Percentiles rank a stretch among this genome's conserved stretches.
phyloP scores from a whole-genome alignment of 2,329 filamentous ascomycete genomes.

The Aspergillus intermedius region DNA sequence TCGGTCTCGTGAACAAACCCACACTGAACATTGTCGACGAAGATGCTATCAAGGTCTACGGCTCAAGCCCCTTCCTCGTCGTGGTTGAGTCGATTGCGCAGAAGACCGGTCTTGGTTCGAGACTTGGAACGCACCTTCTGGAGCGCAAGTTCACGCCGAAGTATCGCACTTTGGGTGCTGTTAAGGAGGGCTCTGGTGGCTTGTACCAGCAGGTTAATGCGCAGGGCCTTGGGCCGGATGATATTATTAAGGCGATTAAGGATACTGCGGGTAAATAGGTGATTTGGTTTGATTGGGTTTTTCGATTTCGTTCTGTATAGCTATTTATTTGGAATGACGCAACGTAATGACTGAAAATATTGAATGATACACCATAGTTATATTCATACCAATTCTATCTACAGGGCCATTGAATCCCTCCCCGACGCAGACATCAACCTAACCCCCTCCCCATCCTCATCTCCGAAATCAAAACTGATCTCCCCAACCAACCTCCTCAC shows the following conservation, averaged over 20 bases:
- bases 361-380: too few species aligned
- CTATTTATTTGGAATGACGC: too few species aligned
- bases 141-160: slow-evolving; percentile 33
- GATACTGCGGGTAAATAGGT: slow-evolving; percentile 12
- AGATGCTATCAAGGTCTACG: slow-evolving; percentile 32
- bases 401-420: not conserved
- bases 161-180: slow-evolving; percentile 31
- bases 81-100: slow-evolving; percentile 34
- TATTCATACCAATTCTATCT: too few species aligned
- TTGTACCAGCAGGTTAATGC: slow-evolving; percentile 33
- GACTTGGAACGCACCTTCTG: slow-evolving; percentile 30
- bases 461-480: slow-evolving; percentile 23
- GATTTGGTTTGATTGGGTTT: not conserved
- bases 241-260: slow-evolving; percentile 27
- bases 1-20: slow-evolving; percentile 36
- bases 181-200: slow-evolving; percentile 35
- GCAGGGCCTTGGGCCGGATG: slow-evolving; percentile 31
- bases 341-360: too few species aligned
- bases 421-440: slow-evolving; percentile 6
- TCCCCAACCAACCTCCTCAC: slow-evolving; percentile 27
- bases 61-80: slow-evolving; percentile 30
- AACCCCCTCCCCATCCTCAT: slow-evolving; percentile 4
- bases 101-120: slow-evolving; percentile 35
- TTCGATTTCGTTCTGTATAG: too few species aligned
- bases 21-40: slow-evolving; percentile 36